Evolutionary conservation across 331 rosid species (phyloP), one percentile per base, ranked within the genome.

Genomic region (Acacia pycnantha): DNA sequence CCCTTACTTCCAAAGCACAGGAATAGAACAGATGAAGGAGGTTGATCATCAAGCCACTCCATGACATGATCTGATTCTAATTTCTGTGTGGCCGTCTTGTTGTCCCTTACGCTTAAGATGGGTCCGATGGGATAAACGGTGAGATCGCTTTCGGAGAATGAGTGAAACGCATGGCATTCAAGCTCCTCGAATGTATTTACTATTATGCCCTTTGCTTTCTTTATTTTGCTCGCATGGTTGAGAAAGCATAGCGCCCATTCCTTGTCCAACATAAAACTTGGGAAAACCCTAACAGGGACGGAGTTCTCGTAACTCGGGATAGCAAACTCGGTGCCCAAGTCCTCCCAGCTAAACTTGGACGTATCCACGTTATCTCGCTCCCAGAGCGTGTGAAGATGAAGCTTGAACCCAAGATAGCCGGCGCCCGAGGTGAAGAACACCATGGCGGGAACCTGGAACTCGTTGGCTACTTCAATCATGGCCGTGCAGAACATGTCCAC

Each of bases 1-100:
- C 92, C 97, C 77, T 0, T 31, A 78, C 93, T 91, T 77, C 97
- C 97, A 24, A 93, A 93, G 86, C 97, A 93, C 4, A 91, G 65
- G 83, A 86, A 93, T 14, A 91, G 26, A 1, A 91, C 93, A 0
- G 96, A 90, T 0, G 73, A 72, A 4, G 62, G 72, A 18, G 94
- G 90, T 40, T 88, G 94, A 1, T 84, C 68, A 24, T 93, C 90
- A 2, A 91, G 93, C 97, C 97, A 93, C 11, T 64, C 59, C 4
- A 93, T 11, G 8, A 85, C 67, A 1, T 66, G 24, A 19, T 54
- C 61, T 1, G 70, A 35, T 33, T 54, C 61, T 1, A 64, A 35
- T 33, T 64, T 64, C 26, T 68, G 53, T 0, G 41, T 4, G 1
- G 33, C 8, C 41, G 16, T n/a, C 4, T 22, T 14, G 4, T 35